phyloP scores from a whole-genome alignment of 352 stramenopile species.

The Globisporangium nagaii region DNA sequence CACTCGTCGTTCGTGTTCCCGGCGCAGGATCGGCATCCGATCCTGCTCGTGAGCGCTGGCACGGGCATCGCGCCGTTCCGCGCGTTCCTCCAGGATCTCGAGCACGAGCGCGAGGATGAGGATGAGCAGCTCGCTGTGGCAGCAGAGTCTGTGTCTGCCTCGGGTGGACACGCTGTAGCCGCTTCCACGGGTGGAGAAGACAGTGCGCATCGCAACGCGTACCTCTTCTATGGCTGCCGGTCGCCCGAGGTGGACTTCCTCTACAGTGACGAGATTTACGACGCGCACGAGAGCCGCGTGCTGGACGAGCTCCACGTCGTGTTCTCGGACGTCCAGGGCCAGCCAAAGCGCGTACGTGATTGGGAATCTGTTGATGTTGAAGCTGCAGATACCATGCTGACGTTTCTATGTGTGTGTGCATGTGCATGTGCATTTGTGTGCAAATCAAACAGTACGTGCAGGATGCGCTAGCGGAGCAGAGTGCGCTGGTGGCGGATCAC shows the following conservation, averaged over 20 bases:
- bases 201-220: slow-evolving; percentile 34
- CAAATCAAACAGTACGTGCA: slow-evolving; percentile 56
- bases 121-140: background rate
- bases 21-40: slow-evolving; percentile 42
- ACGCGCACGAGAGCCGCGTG: slow-evolving; percentile 27
- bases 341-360: slow-evolving; percentile 43
- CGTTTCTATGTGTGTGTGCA: background rate
- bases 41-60: slow-evolving; percentile 74
- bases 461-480: slow-evolving; percentile 50
- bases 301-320: slow-evolving; percentile 51
- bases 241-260: slow-evolving; percentile 54
- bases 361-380: background rate
- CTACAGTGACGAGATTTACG: slow-evolving; percentile 60
- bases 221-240: slow-evolving; percentile 79
- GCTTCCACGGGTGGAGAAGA: background rate
- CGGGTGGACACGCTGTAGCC: slow-evolving; percentile 1
- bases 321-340: slow-evolving; percentile 38
- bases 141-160: background rate
- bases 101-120: slow-evolving; percentile 37
- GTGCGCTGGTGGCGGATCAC: slow-evolving; percentile 48
- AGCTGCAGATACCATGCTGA: background rate
- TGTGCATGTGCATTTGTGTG: slow-evolving; percentile 4
- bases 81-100: slow-evolving; percentile 69
- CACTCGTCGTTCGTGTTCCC: slow-evolving; percentile 77
- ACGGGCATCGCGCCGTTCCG: slow-evolving; percentile 82